Evolutionary conservation across 805 yeast species (phyloP), one percentile per base, ranked within the genome.

Genomic region (Candida ficus): DNA sequence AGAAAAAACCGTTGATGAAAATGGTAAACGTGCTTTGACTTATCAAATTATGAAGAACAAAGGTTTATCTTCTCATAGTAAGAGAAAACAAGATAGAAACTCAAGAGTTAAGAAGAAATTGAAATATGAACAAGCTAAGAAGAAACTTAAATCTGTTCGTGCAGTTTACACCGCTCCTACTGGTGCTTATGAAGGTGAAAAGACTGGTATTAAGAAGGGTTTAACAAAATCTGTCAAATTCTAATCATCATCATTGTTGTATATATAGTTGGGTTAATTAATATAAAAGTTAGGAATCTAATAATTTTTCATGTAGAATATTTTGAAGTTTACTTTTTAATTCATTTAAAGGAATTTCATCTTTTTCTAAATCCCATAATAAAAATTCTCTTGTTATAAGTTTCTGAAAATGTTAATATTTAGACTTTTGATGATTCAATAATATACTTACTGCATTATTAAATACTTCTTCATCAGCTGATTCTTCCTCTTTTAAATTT

Each of bases 91-190:
- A 50, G 80, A 85, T 71, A 78, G 97, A 66, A 93, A 93, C 62
- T 78, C 98, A 32, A 83, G 99, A 68, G 98, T 93, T 56, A 93
- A 93, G 75, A 93, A 91, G 95, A 84, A 99, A 74, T 86, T 81
- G 80, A 87, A 87, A 78, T 93, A 85, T 70, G 98, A 88, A 49
- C 74, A 77, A 61, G 99, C 99, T 22, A 80, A 88, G 70, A 91
- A 88, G 87, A 88, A 88, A 63, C 82, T 93, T 64, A 80, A 81
- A 58, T 84, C 95, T 39, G 83, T 86, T 49, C 83, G 96, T 63
- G 87, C 86, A 40, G 96, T 89, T n/a, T 89, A 83, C 71, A 75
- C 81, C 52, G 35, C 71, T 16, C 86, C 77, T 38, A 70, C 76
- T 46, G 84, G 88, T 48, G 81, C 95, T 2, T 93, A 93, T 62